These are phyloP conservation scores for Penicillium waksmanii DNA, from an alignment of 495 filamentous ascomycete species.

Conservation along the genomic window DNA sequence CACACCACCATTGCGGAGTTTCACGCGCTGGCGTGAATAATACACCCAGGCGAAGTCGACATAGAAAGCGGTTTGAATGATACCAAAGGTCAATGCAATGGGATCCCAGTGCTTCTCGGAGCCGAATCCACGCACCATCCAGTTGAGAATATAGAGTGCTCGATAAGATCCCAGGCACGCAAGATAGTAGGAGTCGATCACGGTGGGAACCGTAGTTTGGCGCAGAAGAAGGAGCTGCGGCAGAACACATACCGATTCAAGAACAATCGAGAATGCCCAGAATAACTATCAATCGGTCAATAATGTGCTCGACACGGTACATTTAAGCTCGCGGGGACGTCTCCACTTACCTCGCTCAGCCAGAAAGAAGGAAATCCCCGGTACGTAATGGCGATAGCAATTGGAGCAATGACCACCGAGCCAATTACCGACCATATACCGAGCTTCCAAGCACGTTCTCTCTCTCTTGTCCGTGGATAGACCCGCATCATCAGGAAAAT, in stretches of 20 bases:
- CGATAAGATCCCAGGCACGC: conserved; percentile 88
- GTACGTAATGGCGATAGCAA: conserved; percentile 67
- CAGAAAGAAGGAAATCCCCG: conserved; percentile 34
- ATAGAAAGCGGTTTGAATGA: conserved; percentile 90
- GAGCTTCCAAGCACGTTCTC: conserved; percentile 89
- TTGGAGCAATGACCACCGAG: conserved; percentile 62
- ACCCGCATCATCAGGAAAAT: conserved; percentile 84
- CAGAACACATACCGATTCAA: conserved; percentile 88
- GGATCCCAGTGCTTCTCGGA: conserved; percentile 64
- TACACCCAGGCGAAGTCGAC: conserved; percentile 98
- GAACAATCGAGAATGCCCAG: conserved; percentile 85
- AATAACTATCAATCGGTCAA: conserved; percentile 54
- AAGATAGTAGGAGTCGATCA: conserved; percentile 94
- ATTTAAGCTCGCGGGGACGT: neutral
- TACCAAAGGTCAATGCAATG: conserved; percentile 79
- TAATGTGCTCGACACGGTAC: neutral
- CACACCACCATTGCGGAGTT: conserved; percentile 86
- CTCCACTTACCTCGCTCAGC: conserved; percentile 58
- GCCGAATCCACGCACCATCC: conserved; percentile 71
- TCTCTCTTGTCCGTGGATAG: conserved; percentile 84
- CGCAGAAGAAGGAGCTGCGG: conserved; percentile 91
- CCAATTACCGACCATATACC: conserved; percentile 65
- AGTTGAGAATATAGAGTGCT: conserved; percentile 88
- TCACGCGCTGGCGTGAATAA: conserved; percentile 89
- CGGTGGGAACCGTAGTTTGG: conserved; percentile 92